phyloP scores from a whole-genome alignment of 768 basidiomycete genomes.

The Leccinum subgranulosum region DNA sequence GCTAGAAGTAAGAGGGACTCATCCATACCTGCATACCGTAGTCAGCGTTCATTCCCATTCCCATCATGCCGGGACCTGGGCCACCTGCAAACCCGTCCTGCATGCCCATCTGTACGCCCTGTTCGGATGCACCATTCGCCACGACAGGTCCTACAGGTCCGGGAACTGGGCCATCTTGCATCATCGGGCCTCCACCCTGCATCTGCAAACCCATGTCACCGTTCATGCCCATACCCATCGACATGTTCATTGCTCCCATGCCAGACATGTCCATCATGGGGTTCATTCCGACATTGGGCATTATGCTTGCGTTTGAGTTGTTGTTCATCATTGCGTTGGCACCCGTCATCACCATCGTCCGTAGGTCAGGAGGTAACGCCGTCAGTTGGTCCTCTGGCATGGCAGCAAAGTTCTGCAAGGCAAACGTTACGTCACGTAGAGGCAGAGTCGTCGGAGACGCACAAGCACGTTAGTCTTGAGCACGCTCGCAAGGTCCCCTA shows the following conservation, averaged over 20 bases:
- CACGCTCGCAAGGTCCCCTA: constrained; percentile 75
- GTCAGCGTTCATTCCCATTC: constrained; percentile 68
- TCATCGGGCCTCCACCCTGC: constrained; percentile 48
- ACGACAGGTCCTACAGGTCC: constrained; percentile 34
- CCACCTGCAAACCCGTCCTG: constrained; percentile 40
- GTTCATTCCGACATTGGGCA: constrained; percentile 50
- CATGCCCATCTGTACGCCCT: constrained; percentile 39
- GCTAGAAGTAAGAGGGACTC: constrained; percentile 28
- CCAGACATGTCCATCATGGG: constrained; percentile 81
- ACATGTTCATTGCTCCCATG: constrained; percentile 56
- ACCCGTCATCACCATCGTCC: constrained; percentile 85
- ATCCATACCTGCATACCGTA: constrained; percentile 70
- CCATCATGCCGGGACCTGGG: constrained; percentile 57
- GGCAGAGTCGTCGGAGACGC: constrained; percentile 27
- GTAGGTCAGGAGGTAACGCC: constrained; percentile 75
- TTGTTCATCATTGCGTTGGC: constrained; percentile 75
- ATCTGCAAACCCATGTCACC: constrained; percentile 62
- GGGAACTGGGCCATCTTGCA: constrained; percentile 46
- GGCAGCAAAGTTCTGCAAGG: constrained; percentile 66
- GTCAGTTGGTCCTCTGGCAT: constrained; percentile 81
- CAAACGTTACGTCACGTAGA: constrained; percentile 6
- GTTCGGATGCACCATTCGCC: constrained; percentile 37
- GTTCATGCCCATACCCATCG: constrained; percentile 57
- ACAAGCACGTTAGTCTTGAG: constrained; percentile 84
- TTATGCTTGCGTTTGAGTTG: constrained; percentile 52